phyloP scores from a whole-genome alignment of 345 rosid genomes.

The Rhodamnia rubescens region DNA sequence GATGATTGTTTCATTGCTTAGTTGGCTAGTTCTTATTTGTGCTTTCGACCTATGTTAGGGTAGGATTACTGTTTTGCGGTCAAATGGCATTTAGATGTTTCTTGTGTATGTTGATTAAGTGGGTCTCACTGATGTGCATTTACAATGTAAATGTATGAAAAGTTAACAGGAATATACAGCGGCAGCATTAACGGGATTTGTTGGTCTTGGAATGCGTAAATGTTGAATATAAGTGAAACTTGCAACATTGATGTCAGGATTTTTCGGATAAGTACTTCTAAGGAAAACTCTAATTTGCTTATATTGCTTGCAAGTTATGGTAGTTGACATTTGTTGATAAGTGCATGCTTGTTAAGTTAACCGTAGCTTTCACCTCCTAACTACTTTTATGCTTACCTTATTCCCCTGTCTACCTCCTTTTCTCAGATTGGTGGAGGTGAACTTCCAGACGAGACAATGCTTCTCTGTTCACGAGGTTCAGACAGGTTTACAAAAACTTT shows the following conservation, averaged over 20 bases:
- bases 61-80: not conserved
- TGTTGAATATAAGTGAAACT: not conserved
- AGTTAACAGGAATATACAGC: not conserved
- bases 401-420: slow-evolving; percentile 12
- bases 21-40: not conserved
- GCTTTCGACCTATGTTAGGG: not conserved
- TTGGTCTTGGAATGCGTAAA: not conserved
- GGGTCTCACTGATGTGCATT: not conserved
- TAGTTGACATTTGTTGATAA: not conserved
- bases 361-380: not conserved
- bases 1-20: not conserved
- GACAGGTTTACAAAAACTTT: slow-evolving; percentile 53
- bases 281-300: not conserved
- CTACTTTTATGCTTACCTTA: not conserved
- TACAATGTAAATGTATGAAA: not conserved
- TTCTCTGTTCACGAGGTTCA: slow-evolving; percentile 80
- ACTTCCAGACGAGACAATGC: slow-evolving; percentile 77
- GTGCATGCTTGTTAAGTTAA: not conserved
- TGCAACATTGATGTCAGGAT: not conserved
- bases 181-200: not conserved
- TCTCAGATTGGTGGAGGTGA: slow-evolving; percentile 87
- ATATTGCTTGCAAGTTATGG: not conserved
- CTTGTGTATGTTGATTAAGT: not conserved
- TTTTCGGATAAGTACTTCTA: not conserved
- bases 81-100: not conserved